phyloP scores from a whole-genome alignment of 1,284 basidiomycete species.

The Cryptococcus floricola region DNA sequence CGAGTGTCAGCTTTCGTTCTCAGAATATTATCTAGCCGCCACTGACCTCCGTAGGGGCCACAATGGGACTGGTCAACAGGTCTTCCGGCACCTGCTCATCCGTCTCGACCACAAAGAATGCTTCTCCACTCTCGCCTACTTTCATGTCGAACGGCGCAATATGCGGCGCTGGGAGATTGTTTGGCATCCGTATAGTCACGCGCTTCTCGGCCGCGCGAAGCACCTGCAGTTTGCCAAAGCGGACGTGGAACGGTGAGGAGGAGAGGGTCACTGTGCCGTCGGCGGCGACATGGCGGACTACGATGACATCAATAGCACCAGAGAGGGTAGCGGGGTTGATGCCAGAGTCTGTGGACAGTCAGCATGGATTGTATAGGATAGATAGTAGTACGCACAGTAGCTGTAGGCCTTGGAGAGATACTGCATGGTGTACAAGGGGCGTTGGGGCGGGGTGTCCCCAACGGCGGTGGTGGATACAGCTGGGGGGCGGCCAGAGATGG shows the following conservation, averaged over 20 bases:
- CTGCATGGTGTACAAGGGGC: slow-evolving; percentile 26
- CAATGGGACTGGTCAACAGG: slow-evolving; percentile 87
- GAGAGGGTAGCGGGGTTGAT: slow-evolving; percentile 92
- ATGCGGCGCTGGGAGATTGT: slow-evolving; percentile 47
- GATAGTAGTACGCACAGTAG: slow-evolving; percentile 32
- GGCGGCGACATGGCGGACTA: slow-evolving; percentile 69
- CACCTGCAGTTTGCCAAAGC: slow-evolving; percentile 97
- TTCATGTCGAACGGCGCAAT: slow-evolving; percentile 90
- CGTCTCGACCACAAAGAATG: slow-evolving; percentile 98
- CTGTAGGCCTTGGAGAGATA: slow-evolving; percentile 48
- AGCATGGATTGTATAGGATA: neutral
- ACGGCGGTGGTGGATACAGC: neutral
- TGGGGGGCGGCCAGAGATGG: neutral
- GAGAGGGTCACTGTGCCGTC: slow-evolving; percentile 62
- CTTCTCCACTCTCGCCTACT: slow-evolving; percentile 96
- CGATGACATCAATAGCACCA: slow-evolving; percentile 95
- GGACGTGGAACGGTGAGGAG: slow-evolving; percentile 95
- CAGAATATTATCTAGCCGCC: neutral
- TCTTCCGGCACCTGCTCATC: slow-evolving; percentile 89
- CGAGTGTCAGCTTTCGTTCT: neutral
- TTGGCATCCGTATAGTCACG: slow-evolving; percentile 69
- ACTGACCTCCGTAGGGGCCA: slow-evolving; percentile 52
- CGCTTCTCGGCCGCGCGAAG: slow-evolving; percentile 91
- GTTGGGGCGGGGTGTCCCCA: neutral
- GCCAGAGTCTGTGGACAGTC: slow-evolving; percentile 43